Evolutionary conservation across 768 basidiomycete species (phyloP).

Genomic region (Kwoniella shandongensis): DNA sequence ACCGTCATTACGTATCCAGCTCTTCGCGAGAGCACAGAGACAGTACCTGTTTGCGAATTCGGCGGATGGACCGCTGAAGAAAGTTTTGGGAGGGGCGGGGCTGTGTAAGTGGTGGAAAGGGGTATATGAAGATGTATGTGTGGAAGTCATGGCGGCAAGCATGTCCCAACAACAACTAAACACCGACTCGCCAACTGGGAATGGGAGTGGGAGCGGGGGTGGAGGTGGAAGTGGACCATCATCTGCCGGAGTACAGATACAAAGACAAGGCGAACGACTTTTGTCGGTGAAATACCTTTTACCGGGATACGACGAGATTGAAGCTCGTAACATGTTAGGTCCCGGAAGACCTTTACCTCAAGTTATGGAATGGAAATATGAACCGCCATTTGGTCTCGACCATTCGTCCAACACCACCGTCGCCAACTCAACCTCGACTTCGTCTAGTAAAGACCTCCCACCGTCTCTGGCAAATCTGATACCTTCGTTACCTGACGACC

Average conservation of each 20-base stretch:
- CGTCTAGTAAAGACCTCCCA: conserved; percentile 28
- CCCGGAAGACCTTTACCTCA: conserved; percentile 22
- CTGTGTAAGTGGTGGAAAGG: conserved; percentile 93
- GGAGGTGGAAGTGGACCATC: background rate
- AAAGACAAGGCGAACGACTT: too few species aligned
- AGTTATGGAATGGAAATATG: conserved; percentile 57
- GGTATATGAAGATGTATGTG: conserved; percentile 63
- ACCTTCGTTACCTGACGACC: conserved; percentile 94
- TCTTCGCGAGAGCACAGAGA: conserved; percentile 84
- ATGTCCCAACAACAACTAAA: background rate
- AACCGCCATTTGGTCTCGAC: conserved; percentile 33
- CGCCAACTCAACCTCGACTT: conserved; percentile 27
- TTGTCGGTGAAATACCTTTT: conserved; percentile 36
- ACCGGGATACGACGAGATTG: conserved; percentile 38
- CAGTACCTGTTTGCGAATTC: conserved; percentile 96
- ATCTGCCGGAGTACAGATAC: background rate
- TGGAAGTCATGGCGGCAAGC: conserved; percentile 36
- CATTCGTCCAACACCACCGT: background rate
- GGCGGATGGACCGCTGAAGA: conserved; percentile 67
- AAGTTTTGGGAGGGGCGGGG: conserved; percentile 69
- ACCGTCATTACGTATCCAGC: conserved; percentile 70
- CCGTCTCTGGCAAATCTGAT: conserved; percentile 66
- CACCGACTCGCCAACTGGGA: background rate
- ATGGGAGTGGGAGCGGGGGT: background rate
- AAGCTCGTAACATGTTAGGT: conserved; percentile 43